Percentiles rank a stretch among this genome's conserved stretches.
Conservation (phyloP, 495 filamentous ascomycete genomes). For the Penicillium desertorum region DNA sequence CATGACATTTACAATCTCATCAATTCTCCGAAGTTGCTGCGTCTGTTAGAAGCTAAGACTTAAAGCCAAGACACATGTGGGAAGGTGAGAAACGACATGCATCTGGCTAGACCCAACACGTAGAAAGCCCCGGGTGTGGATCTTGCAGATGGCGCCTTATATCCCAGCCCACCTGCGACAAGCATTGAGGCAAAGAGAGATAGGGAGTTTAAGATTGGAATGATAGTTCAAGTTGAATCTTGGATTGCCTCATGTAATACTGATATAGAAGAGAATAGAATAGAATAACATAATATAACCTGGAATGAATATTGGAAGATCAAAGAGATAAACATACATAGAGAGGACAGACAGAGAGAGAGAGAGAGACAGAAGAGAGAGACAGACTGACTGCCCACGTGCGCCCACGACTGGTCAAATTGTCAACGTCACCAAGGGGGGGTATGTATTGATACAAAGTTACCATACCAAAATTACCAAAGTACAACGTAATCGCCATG, state of each 20-base stretch:
- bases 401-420: slow-evolving; percentile 11
- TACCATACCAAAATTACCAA: slow-evolving; percentile 3
- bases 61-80: not conserved
- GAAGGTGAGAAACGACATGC: not conserved
- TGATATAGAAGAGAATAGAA: not conserved
- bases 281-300: not conserved
- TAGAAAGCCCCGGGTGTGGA: not conserved
- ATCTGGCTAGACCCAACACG: not conserved
- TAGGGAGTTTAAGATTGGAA: not conserved
- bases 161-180: not conserved
- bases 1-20: not conserved
- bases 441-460: not conserved
- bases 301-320: not conserved
- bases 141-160: not conserved
- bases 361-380: not conserved
- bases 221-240: not conserved
- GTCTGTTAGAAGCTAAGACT: not conserved
- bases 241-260: not conserved
- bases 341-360: not conserved
- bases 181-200: not conserved
- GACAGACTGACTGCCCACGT: slow-evolving; percentile 2
- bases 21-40: not conserved
- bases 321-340: not conserved
- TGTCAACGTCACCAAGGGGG: slow-evolving; percentile 3
- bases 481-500: not conserved